Evolutionary conservation across 768 basidiomycete genomes (phyloP).

Genomic region (Suillus brevipes): DNA sequence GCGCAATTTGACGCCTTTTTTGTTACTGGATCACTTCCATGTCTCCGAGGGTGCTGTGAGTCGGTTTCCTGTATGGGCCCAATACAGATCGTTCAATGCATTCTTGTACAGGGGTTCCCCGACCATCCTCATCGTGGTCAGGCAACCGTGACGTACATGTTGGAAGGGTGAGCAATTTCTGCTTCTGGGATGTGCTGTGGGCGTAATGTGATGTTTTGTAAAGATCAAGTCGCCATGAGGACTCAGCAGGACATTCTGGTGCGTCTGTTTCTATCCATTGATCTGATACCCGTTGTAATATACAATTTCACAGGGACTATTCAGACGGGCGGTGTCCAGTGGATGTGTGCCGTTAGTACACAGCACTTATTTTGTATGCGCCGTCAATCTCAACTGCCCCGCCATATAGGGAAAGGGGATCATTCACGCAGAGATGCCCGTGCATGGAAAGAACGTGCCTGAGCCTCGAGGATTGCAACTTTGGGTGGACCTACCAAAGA

Average conservation of each 20-base stretch:
- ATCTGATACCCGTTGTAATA: background rate
- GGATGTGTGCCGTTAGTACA: constrained; percentile 81
- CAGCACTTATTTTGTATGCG: constrained; percentile 2
- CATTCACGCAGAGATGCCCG: constrained; percentile 88
- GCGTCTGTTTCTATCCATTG: background rate
- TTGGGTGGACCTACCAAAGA: constrained; percentile 80
- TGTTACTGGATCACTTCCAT: constrained; percentile 87
- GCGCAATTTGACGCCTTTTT: constrained; percentile 85
- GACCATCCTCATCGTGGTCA: constrained; percentile 95
- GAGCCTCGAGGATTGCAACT: constrained; percentile 86
- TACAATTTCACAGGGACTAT: constrained; percentile 40
- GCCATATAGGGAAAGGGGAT: constrained; percentile 58
- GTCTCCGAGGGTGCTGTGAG: constrained; percentile 67
- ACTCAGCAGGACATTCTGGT: constrained; percentile 84
- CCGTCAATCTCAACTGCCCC: constrained; percentile 1
- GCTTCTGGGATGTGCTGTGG: background rate
- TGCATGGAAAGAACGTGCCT: constrained; percentile 62
- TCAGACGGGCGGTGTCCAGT: constrained; percentile 84
- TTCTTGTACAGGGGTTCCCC: constrained; percentile 67
- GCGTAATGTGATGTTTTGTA: constrained; percentile 19
- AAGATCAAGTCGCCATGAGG: constrained; percentile 79
- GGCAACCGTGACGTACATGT: constrained; percentile 86
- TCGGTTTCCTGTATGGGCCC: constrained; percentile 4
- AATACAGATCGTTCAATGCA: background rate
- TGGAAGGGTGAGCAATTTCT: constrained; percentile 58